These are phyloP conservation scores for Sphaerosporella brunnea DNA, from an alignment of 495 filamentous ascomycete species.

Conservation along the genomic window DNA sequence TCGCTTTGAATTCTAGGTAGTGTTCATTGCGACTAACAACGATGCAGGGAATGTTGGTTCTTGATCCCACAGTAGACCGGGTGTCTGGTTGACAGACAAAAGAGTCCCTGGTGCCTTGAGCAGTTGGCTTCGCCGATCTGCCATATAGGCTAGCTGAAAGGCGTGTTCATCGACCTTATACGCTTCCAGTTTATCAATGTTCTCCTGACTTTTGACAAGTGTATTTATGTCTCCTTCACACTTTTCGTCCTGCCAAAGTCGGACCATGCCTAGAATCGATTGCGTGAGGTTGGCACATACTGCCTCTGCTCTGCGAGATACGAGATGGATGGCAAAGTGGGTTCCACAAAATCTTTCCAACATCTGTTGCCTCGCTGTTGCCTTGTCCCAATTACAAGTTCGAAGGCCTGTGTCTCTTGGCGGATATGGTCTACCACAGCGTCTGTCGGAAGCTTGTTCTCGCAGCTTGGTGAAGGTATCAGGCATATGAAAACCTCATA, in stretches of 20 bases:
- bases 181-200: too few relatives aligned
- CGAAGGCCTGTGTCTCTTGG: neutral
- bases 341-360: neutral
- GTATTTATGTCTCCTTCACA: neutral
- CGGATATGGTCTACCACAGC: slow-evolving; percentile 2
- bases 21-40: neutral
- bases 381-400: neutral
- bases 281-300: neutral
- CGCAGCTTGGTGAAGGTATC: slow-evolving; percentile 2
- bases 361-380: neutral
- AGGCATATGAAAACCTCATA: slow-evolving; percentile 2
- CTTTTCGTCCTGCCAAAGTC: neutral
- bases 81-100: too few relatives aligned
- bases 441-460: neutral
- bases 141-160: too few relatives aligned
- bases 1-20: too few relatives aligned
- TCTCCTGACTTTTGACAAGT: too few relatives aligned
- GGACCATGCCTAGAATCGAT: neutral
- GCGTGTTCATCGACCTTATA: too few relatives aligned
- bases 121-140: too few relatives aligned
- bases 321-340: neutral
- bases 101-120: too few relatives aligned
- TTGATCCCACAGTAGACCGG: too few relatives aligned
- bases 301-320: neutral
- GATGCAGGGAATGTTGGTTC: neutral